phyloP scores from a whole-genome alignment of 352 stramenopile species.

The Hyaloperonospora brassicae region DNA sequence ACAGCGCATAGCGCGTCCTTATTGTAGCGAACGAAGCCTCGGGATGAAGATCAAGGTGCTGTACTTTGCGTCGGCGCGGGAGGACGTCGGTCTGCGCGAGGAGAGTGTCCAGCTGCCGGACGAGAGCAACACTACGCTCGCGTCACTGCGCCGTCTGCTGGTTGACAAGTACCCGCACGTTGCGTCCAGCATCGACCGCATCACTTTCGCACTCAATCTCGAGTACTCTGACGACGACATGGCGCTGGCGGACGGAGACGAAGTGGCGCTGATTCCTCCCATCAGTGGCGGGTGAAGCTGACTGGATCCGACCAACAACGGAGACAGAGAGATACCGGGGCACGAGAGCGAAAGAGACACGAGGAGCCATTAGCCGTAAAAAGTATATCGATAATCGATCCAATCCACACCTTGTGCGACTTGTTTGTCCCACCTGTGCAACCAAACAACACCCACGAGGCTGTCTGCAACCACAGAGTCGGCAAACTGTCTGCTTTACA shows the following conservation, averaged over 20 bases:
- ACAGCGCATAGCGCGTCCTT: too few species aligned
- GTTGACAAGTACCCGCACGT: constrained; percentile 46
- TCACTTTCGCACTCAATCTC: constrained; percentile 66
- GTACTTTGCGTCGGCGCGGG: too few species aligned
- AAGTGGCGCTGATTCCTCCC: constrained; percentile 73
- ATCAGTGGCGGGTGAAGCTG: constrained; percentile 38
- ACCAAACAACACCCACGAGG: too few species aligned
- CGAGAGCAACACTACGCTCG: constrained; percentile 27
- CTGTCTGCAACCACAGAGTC: not conserved
- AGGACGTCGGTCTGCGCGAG: constrained; percentile 64
- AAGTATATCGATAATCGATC: not conserved
- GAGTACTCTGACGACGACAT: constrained; percentile 56
- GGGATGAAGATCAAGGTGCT: constrained; percentile 61
- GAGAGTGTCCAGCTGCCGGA: constrained; percentile 35
- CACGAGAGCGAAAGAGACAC: not conserved
- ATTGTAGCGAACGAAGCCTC: too few species aligned
- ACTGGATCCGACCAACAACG: not conserved
- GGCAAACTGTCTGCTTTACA: constrained; percentile 15
- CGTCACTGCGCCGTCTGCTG: constrained; percentile 33
- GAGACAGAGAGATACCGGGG: not conserved
- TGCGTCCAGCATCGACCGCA: constrained; percentile 33
- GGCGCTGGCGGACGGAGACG: constrained; percentile 49
- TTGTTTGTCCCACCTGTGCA: not conserved
- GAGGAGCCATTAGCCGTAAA: not conserved
- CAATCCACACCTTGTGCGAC: constrained; percentile 2